Evolutionary conservation across 2,329 filamentous ascomycete species (phyloP).

Genomic region (Neurospora crassa): DNA sequence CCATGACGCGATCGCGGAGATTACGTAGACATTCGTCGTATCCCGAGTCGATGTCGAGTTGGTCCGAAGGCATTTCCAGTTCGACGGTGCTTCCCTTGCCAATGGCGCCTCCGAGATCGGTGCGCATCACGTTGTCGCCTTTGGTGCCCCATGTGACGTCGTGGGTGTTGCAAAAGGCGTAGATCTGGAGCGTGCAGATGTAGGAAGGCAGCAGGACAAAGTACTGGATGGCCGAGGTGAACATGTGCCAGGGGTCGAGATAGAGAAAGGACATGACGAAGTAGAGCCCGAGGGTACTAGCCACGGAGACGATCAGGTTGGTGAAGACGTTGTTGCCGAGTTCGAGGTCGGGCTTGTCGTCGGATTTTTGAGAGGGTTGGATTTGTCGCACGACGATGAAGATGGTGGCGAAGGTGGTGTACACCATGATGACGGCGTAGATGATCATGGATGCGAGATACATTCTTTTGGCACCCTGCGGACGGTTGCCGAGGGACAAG

Average conservation of each 20-base stretch:
- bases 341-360: conserved; percentile 32
- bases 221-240: conserved; percentile 85
- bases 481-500: conserved; percentile 88
- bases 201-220: conserved; percentile 86
- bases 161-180: conserved; percentile 98
- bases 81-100: conserved; percentile 75
- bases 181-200: conserved; percentile 95
- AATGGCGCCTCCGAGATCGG: conserved; percentile 80
- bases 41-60: conserved; percentile 94
- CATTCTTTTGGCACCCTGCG: conserved; percentile 86
- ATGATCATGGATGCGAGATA: conserved; percentile 82
- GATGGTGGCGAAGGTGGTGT: conserved; percentile 81
- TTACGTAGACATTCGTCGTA: conserved; percentile 97
- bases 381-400: conserved; percentile 87
- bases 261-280: conserved; percentile 96
- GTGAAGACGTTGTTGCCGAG: conserved; percentile 88
- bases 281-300: conserved; percentile 86
- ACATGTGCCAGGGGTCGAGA: conserved; percentile 98
- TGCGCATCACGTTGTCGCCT: conserved; percentile 90
- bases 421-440: conserved; percentile 91
- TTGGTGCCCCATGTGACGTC: conserved; percentile 99
- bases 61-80: conserved; percentile 94
- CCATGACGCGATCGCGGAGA: conserved; percentile 84
- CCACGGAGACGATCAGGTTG: conserved; percentile 83
- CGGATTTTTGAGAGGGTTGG: conserved; percentile 30